Evolutionary conservation across 768 basidiomycete species (phyloP), one percentile per base, ranked within the genome.

Genomic region (Suillus spraguei): DNA sequence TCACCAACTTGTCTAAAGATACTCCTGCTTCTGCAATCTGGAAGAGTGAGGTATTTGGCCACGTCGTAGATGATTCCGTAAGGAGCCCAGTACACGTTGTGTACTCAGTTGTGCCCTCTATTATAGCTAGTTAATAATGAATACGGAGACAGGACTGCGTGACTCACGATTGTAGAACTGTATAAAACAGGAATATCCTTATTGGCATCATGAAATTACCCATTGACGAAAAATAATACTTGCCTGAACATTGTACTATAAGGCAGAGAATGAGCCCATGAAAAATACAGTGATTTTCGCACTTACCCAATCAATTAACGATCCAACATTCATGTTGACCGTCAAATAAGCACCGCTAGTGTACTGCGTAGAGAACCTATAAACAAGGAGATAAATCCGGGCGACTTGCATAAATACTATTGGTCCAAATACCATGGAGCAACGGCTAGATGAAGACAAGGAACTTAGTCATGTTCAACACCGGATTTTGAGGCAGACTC

Each of bases 1-100:
- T 89, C 64, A 92, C 85, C 58, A 92, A 79, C 75, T 93, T 92
- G 71, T 82, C 72, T 52, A 85, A 69, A 3, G 80, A 71, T 10
- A 92, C 83, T 24, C 88, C 88, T 63, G 75, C 83, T 2, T 80
- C 80, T 22, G 77, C 74, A 60, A 85, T 83, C 66, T 85, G 76
- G 71, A 85, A 82, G 39, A 85, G 70, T 0, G 82, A 74, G 0
- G 80, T 78, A n/a, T 75, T 59, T 0, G 84, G 83, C 73, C 73
- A 85, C 8, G 68, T 61, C 10, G 73, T 71, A 9, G 81, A 77
- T 0, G 82, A 83, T 5, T 72, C 53, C 55, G 67, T 72, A 24
- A 85, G 68, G 16, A 85, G 75, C 42, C 70, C 71, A 54, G 68
- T 63, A 64, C 80, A 81, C 4, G 73, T 76, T 0, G 76, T 77